Conservation (phyloP, 2,329 filamentous ascomycete genomes). For the Penicillium fuscoglaucum region DNA sequence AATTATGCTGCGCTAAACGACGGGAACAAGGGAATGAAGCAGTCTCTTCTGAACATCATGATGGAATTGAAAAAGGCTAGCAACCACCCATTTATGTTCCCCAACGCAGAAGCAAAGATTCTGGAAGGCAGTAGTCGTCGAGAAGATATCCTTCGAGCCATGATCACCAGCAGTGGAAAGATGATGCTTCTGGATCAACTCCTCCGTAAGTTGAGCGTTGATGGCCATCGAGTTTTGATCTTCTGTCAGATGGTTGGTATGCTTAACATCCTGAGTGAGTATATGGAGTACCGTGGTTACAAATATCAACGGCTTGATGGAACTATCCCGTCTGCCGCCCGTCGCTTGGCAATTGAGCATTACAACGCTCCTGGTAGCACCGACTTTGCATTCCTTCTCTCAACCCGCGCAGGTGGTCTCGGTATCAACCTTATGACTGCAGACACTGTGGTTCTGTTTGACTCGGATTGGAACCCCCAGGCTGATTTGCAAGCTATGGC, state of each 20-base stretch:
- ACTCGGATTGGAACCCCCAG: constrained; percentile 96
- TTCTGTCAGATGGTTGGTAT: constrained; percentile 99
- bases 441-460: constrained; percentile 95
- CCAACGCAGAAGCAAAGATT: constrained; percentile 86
- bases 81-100: constrained; percentile 98
- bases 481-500: constrained; percentile 98
- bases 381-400: constrained; percentile 94
- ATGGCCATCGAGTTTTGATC: constrained; percentile 92
- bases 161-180: constrained; percentile 97
- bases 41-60: constrained; percentile 95
- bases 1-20: constrained; percentile 95
- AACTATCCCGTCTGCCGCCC: constrained; percentile 83
- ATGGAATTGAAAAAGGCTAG: constrained; percentile 99
- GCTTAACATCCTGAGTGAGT: constrained; percentile 93
- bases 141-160: constrained; percentile 85
- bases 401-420: constrained; percentile 92
- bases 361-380: constrained; percentile 96
- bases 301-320: constrained; percentile 93
- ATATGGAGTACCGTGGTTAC: constrained; percentile 88
- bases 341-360: constrained; percentile 93
- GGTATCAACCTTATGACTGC: constrained; percentile 99
- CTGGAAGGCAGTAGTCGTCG: constrained; percentile 75
- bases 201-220: constrained; percentile 87
- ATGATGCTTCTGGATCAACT: constrained; percentile 98
- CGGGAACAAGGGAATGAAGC: constrained; percentile 85